Evolutionary conservation across 2,329 filamentous ascomycete species (phyloP).

Genomic region (Raffaelea deltoideospora): DNA sequence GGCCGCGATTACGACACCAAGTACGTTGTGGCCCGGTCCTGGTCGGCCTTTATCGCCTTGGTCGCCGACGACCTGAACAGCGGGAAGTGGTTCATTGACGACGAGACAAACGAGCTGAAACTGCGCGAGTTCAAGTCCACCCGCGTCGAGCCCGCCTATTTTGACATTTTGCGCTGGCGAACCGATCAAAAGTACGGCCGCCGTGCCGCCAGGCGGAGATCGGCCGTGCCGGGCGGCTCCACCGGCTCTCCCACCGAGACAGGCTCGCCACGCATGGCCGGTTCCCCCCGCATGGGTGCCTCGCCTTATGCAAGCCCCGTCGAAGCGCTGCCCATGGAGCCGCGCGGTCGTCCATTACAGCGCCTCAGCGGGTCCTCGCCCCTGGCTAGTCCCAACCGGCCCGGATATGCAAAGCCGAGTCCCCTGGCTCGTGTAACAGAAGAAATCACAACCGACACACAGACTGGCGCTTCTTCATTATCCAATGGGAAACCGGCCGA

Average conservation of each 20-base stretch:
- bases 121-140: slow-evolving; percentile 79
- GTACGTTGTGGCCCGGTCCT: slow-evolving; percentile 87
- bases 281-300: slow-evolving; percentile 31
- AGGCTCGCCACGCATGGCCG: slow-evolving; percentile 30
- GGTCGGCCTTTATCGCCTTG: slow-evolving; percentile 71
- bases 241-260: slow-evolving; percentile 29
- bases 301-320: slow-evolving; percentile 53
- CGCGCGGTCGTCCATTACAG: slow-evolving; percentile 57
- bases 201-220: slow-evolving; percentile 37
- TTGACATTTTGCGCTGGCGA: slow-evolving; percentile 90
- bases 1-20: slow-evolving; percentile 98
- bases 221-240: slow-evolving; percentile 23
- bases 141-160: slow-evolving; percentile 81
- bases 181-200: slow-evolving; percentile 90
- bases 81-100: slow-evolving; percentile 82
- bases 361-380: slow-evolving; percentile 51
- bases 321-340: slow-evolving; percentile 36
- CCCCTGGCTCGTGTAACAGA: slow-evolving; percentile 63
- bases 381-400: slow-evolving; percentile 47
- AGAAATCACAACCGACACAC: slow-evolving; percentile 37
- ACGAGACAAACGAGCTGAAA: slow-evolving; percentile 83
- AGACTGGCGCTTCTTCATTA: slow-evolving; percentile 9
- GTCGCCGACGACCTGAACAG: slow-evolving; percentile 84
- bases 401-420: slow-evolving; percentile 52
- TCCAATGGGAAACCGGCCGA: slow-evolving; percentile 26